Conservation (phyloP, 306 rosid genomes). For the Ormosia semicastrata region DNA sequence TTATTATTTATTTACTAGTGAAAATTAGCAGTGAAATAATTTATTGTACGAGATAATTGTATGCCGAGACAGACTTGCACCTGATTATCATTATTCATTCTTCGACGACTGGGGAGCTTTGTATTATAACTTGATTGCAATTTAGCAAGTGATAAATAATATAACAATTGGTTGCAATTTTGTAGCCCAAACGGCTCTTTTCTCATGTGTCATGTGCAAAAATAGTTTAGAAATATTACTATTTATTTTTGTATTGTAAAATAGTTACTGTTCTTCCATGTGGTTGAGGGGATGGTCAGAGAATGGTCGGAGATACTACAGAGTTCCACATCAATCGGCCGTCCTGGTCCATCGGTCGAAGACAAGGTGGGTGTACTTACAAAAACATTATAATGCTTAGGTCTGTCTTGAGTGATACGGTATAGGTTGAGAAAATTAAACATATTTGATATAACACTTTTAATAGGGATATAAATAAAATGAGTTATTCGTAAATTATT, state of each 20-base stretch:
- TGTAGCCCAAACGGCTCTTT: constrained; percentile 7
- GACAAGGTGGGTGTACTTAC: no score
- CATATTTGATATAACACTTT: no score
- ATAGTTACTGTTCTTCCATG: no score
- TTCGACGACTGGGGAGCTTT: background rate
- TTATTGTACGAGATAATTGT: constrained; percentile 32
- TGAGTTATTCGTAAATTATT: no score
- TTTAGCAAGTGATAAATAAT: background rate
- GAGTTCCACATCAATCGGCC: no score
- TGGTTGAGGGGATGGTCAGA: no score
- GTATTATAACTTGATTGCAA: background rate
- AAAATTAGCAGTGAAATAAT: constrained; percentile 18
- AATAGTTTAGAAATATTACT: background rate
- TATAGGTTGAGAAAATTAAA: no score
- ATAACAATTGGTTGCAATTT: background rate
- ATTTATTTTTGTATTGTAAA: background rate
- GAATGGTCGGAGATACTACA: no score
- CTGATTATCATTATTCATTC: background rate
- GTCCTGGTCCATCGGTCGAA: no score
- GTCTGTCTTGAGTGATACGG: no score
- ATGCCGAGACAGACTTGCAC: constrained; percentile 20
- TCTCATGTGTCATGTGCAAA: background rate
- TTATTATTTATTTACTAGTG: background rate
- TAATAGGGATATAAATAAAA: no score
- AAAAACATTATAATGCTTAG: no score